Evolutionary conservation across 1,284 basidiomycete genomes (phyloP).

Genomic region (Ceratobasidium sp.): DNA sequence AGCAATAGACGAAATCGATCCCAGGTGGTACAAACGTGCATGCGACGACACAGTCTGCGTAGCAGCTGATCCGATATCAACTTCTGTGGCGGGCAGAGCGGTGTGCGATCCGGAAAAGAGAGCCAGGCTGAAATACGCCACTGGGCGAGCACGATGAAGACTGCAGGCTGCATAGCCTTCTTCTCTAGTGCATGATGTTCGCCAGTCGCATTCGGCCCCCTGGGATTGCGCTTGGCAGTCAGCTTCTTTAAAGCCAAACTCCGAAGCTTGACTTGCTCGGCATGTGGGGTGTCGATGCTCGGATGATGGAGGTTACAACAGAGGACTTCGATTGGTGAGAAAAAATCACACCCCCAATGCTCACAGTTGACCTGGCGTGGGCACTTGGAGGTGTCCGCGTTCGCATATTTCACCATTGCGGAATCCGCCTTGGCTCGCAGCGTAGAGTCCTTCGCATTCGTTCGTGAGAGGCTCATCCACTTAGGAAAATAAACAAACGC

Average conservation of each 20-base stretch:
- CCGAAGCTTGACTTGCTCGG: neutral
- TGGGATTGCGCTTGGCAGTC: neutral
- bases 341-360: neutral
- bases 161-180: neutral
- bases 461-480: neutral
- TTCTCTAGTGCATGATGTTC: neutral
- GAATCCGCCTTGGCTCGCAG: neutral
- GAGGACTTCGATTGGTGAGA: neutral
- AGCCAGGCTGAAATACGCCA: slow-evolving; percentile 1
- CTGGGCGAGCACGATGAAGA: neutral
- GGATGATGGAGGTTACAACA: slow-evolving; percentile 11
- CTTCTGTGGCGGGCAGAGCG: neutral
- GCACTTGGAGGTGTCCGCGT: neutral
- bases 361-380: neutral
- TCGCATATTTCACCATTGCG: slow-evolving; percentile 2
- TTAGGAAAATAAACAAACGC: neutral
- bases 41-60: neutral
- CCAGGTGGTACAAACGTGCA: slow-evolving; percentile 1
- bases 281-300: neutral
- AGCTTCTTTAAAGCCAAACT: neutral
- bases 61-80: slow-evolving; percentile 1
- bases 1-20: neutral
- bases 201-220: neutral
- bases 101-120: neutral
- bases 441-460: neutral